A percentile compares a stretch with the other conserved stretches of the same genome.
Conservation (phyloP, 192 early-diverging fungal genomes). For the Podila verticillata region DNA sequence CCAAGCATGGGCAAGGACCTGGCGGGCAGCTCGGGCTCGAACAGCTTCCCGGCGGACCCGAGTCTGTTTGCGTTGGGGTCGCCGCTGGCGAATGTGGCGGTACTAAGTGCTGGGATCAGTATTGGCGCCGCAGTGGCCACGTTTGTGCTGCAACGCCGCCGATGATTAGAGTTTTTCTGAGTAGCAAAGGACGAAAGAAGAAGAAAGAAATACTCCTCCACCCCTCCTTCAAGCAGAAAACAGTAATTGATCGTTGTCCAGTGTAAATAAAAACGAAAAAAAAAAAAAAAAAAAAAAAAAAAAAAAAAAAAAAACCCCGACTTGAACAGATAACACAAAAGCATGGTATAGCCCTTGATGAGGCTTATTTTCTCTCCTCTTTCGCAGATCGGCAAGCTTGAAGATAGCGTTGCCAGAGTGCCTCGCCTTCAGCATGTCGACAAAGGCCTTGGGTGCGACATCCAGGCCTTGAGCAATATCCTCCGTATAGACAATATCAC, state of each 20-base stretch:
- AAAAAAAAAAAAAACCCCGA: too few species aligned
- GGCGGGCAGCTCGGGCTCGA: neutral
- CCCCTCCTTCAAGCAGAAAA: too few species aligned
- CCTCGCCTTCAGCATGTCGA: conserved; percentile 62
- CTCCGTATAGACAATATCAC: conserved; percentile 65
- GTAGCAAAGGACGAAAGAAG: neutral
- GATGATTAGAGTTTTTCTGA: neutral
- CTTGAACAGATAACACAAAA: too few species aligned
- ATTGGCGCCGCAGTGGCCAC: neutral
- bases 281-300: too few species aligned
- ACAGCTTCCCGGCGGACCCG: neutral
- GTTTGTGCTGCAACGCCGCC: neutral
- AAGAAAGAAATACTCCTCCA: neutral
- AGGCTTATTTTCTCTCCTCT: too few species aligned
- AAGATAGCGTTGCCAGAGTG: conserved; percentile 72
- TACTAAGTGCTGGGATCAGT: neutral
- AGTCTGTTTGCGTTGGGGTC: neutral
- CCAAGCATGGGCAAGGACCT: conserved; percentile 20
- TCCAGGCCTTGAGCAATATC: conserved; percentile 72
- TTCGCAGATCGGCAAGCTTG: conserved; percentile 42
- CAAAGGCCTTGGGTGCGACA: conserved; percentile 62
- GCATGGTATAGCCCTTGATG: too few species aligned
- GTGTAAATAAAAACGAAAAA: too few species aligned
- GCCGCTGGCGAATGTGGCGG: neutral
- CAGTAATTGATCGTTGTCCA: too few species aligned